A percentile compares a stretch with the other conserved stretches of the same genome.
phyloP scores from a whole-genome alignment of 805 yeast species.

The Cyberlindnera petersonii region DNA sequence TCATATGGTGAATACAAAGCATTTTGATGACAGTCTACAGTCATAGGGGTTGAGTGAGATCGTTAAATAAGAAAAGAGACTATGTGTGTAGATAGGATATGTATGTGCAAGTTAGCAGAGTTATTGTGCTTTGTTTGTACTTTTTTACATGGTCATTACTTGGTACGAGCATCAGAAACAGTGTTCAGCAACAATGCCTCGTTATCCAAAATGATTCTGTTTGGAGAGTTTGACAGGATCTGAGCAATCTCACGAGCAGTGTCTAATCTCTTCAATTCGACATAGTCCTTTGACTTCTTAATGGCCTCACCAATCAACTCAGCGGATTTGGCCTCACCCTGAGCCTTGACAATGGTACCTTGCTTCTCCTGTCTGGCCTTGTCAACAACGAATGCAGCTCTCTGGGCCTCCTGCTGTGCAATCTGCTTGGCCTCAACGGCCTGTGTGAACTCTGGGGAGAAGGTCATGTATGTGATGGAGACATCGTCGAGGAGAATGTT shows the following conservation, averaged over 20 bases:
- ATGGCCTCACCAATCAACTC: slow-evolving; percentile 98
- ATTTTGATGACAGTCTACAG: no score
- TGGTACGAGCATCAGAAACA: slow-evolving; percentile 65
- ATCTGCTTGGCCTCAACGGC: slow-evolving; percentile 99
- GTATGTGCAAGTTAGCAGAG: slow-evolving; percentile 1
- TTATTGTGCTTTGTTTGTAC: not conserved
- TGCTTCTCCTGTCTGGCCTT: slow-evolving; percentile 97
- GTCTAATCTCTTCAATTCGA: slow-evolving; percentile 93
- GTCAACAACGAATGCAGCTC: slow-evolving; percentile 96
- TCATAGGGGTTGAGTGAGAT: no score
- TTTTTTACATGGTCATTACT: slow-evolving; percentile 21
- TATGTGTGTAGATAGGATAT: not conserved
- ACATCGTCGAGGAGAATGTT: slow-evolving; percentile 90
- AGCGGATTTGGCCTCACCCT: slow-evolving; percentile 98
- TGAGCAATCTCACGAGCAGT: slow-evolving; percentile 95
- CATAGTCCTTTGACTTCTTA: slow-evolving; percentile 92
- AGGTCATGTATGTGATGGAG: slow-evolving; percentile 93
- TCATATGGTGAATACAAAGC: slow-evolving; percentile 68
- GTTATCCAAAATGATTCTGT: slow-evolving; percentile 85
- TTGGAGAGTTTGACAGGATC: slow-evolving; percentile 82
- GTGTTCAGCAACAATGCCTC: slow-evolving; percentile 90
- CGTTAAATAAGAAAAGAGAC: not conserved
- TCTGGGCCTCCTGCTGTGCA: slow-evolving; percentile 98
- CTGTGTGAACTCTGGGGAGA: slow-evolving; percentile 94
- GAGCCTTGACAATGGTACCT: slow-evolving; percentile 92